Conservation (phyloP, 2,329 filamentous ascomycete genomes). For the Fusarium sp. region DNA sequence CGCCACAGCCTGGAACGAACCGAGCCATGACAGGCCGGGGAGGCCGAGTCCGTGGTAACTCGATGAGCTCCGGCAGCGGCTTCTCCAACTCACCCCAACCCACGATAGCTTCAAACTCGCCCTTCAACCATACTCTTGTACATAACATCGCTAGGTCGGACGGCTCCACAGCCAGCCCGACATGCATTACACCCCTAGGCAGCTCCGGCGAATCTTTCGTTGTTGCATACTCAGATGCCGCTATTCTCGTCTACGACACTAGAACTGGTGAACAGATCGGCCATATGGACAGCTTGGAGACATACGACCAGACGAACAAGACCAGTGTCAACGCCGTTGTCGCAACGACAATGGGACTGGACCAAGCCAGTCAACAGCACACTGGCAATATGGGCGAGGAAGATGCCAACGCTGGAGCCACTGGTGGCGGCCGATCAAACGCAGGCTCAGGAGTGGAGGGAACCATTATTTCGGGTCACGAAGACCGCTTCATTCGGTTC, state of each 20-base stretch:
- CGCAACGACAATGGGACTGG: constrained; percentile 84
- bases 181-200: constrained; percentile 92
- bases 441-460: constrained; percentile 87
- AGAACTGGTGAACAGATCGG: constrained; percentile 91
- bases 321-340: constrained; percentile 93
- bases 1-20: constrained; percentile 76
- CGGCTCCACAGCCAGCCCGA: constrained; percentile 78
- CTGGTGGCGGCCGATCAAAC: constrained; percentile 72
- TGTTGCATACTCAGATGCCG: constrained; percentile 90
- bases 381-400: constrained; percentile 75
- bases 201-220: constrained; percentile 88
- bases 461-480: constrained; percentile 94
- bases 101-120: constrained; percentile 84
- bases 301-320: constrained; percentile 83
- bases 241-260: constrained; percentile 92
- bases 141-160: constrained; percentile 84
- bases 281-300: constrained; percentile 93
- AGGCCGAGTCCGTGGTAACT: constrained; percentile 87
- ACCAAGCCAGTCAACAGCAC: constrained; percentile 70
- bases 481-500: constrained; percentile 95
- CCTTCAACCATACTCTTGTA: constrained; percentile 88
- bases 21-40: constrained; percentile 69
- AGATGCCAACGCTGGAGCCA: constrained; percentile 81
- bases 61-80: constrained; percentile 92
- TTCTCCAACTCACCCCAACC: constrained; percentile 93